Evolutionary conservation across 129 eudicot genomes (phyloP).

Genomic region (Lactuca sativa): DNA sequence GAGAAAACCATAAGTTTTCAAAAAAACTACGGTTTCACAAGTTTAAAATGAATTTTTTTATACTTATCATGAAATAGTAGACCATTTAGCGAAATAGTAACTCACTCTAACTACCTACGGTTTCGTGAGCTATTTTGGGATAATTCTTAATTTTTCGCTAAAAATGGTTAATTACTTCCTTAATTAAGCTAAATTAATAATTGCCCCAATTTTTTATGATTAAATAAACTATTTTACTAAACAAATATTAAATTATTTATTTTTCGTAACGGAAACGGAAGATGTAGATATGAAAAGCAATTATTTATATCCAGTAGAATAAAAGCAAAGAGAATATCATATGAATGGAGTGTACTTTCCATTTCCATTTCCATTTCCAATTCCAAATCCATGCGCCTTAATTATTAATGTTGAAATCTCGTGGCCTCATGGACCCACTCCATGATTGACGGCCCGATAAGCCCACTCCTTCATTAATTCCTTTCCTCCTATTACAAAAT

Average conservation of each 20-base stretch:
- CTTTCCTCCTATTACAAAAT: background rate
- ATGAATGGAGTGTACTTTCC: constrained; percentile 23
- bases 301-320: constrained; percentile 22
- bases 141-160: too few species aligned
- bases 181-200: too few species aligned
- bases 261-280: constrained; percentile 13
- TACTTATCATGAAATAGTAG: too few species aligned
- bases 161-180: too few species aligned
- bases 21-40: too few species aligned
- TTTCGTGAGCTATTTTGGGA: too few species aligned
- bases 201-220: background rate
- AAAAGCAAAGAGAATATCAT: constrained; percentile 24
- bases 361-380: too few species aligned
- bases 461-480: background rate
- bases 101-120: too few species aligned
- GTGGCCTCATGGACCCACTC: constrained; percentile 32
- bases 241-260: background rate
- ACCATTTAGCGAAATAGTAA: too few species aligned
- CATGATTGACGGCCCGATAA: constrained; percentile 43
- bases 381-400: constrained; percentile 13
- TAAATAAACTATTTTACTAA: background rate
- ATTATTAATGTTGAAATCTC: constrained; percentile 33
- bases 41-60: too few species aligned
- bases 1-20: too few species aligned
- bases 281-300: constrained; percentile 2